Percentiles rank a stretch among this genome's conserved stretches.
These are phyloP conservation scores for Conidiobolus coronatus DNA, from an alignment of 371 early-diverging fungal species.

Conservation along the genomic window DNA sequence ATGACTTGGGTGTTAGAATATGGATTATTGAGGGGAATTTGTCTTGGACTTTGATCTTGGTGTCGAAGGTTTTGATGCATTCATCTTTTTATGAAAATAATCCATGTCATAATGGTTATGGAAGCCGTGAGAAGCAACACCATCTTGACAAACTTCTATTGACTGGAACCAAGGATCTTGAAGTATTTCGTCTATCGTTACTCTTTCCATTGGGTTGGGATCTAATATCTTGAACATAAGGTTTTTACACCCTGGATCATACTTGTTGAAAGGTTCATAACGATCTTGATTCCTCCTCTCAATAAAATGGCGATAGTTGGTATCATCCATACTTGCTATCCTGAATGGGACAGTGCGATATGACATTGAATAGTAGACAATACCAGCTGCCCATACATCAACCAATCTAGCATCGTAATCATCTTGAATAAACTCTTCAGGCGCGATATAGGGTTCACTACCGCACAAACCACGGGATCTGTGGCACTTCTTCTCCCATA, in stretches of 20 bases:
- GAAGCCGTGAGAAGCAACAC: background rate
- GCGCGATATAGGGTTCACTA: conserved; percentile 76
- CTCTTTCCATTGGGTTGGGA: conserved; percentile 43
- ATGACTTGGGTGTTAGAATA: too few species aligned
- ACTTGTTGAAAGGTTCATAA: conserved; percentile 32
- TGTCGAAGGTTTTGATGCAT: too few species aligned
- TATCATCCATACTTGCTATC: conserved; percentile 34
- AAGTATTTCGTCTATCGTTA: conserved; percentile 27
- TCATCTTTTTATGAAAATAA: background rate
- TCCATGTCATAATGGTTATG: background rate
- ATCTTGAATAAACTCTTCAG: conserved; percentile 40
- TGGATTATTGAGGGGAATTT: too few species aligned
- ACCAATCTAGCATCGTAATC: conserved; percentile 59
- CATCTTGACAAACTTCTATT: conserved; percentile 18
- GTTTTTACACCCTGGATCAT: conserved; percentile 21
- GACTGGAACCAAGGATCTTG: conserved; percentile 44
- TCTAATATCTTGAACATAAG: conserved; percentile 56
- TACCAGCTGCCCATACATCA: conserved; percentile 69
- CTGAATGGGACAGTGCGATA: conserved; percentile 55
- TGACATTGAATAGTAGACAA: conserved; percentile 59
- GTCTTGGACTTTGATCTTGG: too few species aligned
- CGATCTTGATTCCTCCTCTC: conserved; percentile 17
- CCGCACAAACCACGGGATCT: conserved; percentile 61
- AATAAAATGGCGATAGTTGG: conserved; percentile 29
- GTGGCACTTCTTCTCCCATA: conserved; percentile 42